Base-by-base conservation (phyloP, 805 yeast genomes). In the Candida anglica region DNA sequence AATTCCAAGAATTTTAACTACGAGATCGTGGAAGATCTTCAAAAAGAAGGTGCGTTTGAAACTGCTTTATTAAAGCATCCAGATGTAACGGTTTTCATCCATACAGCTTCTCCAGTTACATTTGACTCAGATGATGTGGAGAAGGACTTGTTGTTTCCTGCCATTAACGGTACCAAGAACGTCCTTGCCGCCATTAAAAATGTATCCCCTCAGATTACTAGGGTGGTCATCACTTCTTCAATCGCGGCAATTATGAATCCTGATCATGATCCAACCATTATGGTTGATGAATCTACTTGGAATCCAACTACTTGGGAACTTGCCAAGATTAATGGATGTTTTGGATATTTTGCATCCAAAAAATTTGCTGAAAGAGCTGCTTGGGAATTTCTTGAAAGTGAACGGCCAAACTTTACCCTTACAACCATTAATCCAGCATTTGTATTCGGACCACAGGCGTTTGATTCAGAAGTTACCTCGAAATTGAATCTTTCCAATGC, bases 391-490 rank as follows among this genome's bases (percentile, higher is more conserved):
- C 19, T 50, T 30, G 42, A 47, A 35, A 41, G 48, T 37, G 24
- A 54, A 40, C 34, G 46, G 32, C 39, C 63, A 44, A 24, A 48
- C 21, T 71, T 70, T 47, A 50, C 52, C 22, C 44, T 77, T 32
- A 58, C 69, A 24, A 62, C 73, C 2, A 66, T 78, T 16, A 72
- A 73, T 41, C 83, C 84, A 7, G 69, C 71, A 9, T 74, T 60
- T 49, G 81, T 77, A 1, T 68, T 75, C 42, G 85, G 84, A 3
- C 84, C 83, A 5, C 79, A 77, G 45, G 67, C 63, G 15, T 41
- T 41, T 30, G 40, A 33, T 21, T 35, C 34, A 19, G 19, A 43
- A 26, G 50, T 42, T 23, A 56, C 55, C 34, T 66, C 42, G 6
- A 36, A 36, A 19, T 56, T 68, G 49, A 68, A 67, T 53, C 50